Evolutionary conservation across 2,329 filamentous ascomycete genomes (phyloP), one percentile per base, ranked within the genome.

Genomic region (Pseudogymnoascus sp.): DNA sequence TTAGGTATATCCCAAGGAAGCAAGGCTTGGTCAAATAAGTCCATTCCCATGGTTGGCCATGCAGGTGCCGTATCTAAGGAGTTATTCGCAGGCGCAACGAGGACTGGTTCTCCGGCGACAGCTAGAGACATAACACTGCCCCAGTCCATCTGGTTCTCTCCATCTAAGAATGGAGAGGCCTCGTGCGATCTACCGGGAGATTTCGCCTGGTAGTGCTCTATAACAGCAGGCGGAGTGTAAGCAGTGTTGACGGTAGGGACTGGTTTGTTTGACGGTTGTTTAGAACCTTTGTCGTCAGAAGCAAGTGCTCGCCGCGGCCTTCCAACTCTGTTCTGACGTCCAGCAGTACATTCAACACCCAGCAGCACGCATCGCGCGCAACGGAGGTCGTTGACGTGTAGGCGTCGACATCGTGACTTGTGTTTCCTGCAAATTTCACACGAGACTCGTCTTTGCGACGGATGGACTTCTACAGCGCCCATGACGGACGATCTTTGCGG

Each of bases 371-470:
- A 58, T 28, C 49, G 22, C 14, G 49, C 49, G 30, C 49, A 58
- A 28, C 30, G 23, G 49, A 35, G 25, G 30, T 58, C 49, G 49
- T 58, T 58, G 14, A 28, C 25, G 28, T 58, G 23, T n/a, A 58
- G 23, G 49, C 49, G 49, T 58, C 30, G 49, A 58, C 49, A 58
- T 58, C 49, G 23, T 35, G 49, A 28, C 16, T 58, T 58, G 49
- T 35, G 25, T 35, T 35, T 58, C 30, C 49, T 58, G 22, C 49
- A 58, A 35, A 35, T 19, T 58, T 58, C 25, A 35, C 49, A 58
- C 25, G 49, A 58, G 49, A 58, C 49, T 28, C 49, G 49, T 35
- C 30, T 58, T 28, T 58, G 49, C 30, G 49, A 58, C 23, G 22
- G 49, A 19, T 58, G 49, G 49, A 58, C 16, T 41, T 41, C 38